Evolutionary conservation across 495 filamentous ascomycete species (phyloP).

Genomic region (Neurospora sp.): DNA sequence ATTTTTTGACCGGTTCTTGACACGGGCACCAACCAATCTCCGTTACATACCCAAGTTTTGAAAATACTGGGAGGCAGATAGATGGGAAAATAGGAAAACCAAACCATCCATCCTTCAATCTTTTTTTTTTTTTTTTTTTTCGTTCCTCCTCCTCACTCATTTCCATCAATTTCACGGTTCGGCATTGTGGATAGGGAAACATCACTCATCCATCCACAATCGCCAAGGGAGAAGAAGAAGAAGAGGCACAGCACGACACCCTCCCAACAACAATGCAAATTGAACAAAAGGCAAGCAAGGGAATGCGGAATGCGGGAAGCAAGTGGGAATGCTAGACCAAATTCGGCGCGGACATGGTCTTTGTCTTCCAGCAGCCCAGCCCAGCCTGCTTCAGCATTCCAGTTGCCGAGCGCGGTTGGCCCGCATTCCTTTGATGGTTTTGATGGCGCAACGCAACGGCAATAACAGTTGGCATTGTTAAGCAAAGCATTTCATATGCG

Average conservation of each 20-base stretch:
- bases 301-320: background rate
- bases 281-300: slow-evolving; percentile 2
- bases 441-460: background rate
- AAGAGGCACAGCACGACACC: background rate
- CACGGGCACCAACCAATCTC: background rate
- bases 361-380: slow-evolving; percentile 16
- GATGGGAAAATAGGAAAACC: background rate
- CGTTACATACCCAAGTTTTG: background rate
- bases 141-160: background rate
- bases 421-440: slow-evolving; percentile 12
- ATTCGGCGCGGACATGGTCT: slow-evolving; percentile 33
- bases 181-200: background rate
- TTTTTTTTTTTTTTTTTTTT: too few species aligned
- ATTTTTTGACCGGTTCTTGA: background rate
- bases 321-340: slow-evolving; percentile 13
- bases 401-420: background rate
- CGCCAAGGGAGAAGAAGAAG: background rate
- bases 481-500: background rate
- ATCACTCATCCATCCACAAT: background rate
- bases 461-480: slow-evolving; percentile 12
- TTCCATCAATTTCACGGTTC: background rate
- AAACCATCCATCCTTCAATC: background rate
- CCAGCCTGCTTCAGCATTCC: slow-evolving; percentile 8
- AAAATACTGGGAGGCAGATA: background rate
- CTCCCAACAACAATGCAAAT: background rate